Base-by-base conservation (phyloP, 2,329 filamentous ascomycete genomes). In the Scedosporium apiospermum region DNA sequence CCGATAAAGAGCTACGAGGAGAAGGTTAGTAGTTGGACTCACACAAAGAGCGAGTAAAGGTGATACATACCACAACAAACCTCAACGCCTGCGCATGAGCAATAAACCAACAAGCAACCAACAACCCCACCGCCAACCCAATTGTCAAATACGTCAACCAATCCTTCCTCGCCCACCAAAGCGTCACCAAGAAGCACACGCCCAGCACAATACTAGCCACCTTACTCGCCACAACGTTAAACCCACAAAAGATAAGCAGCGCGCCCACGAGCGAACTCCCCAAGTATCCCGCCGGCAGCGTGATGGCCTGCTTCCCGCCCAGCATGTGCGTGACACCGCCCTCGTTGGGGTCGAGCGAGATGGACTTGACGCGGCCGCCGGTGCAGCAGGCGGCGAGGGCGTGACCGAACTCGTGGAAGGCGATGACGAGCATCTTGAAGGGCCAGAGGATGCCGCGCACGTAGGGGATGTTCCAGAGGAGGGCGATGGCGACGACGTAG, bases 401-500 rank as follows among this genome's bases (percentile, higher is more conserved):
- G 74, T 93, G 89, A 12, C 88, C 85, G 69, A 92, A 87, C 67
- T 93, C 89, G 75, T 93, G 89, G 73, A 92, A 93, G 44, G 89
- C 89, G 66, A 93, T 92, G 60, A 90, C 88, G 21, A 93, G 81
- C 89, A 92, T 91, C 86, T 93, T 93, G 78, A 93, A 92, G 3
- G 89, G 89, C 89, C 89, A 93, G 42, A 93, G 76, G 1, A 88
- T 80, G 80, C 85, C 88, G 63, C 84, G 81, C n/a, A 93, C 75
- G 72, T 90, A 91, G 1, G 89, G 89, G 1, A 92, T 73, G 74
- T 92, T 92, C 89, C 89, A 93, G 3, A 93, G 77, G 51, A 93
- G 78, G 4, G 88, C 88, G 66, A 93, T 93, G 57, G 81, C 80
- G 18, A 91, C 88, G 2, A 88, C 81, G 73, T 92, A 92, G 42